phyloP scores from a whole-genome alignment of 2,329 filamentous ascomycete genomes.

The Diaporthe sp. region DNA sequence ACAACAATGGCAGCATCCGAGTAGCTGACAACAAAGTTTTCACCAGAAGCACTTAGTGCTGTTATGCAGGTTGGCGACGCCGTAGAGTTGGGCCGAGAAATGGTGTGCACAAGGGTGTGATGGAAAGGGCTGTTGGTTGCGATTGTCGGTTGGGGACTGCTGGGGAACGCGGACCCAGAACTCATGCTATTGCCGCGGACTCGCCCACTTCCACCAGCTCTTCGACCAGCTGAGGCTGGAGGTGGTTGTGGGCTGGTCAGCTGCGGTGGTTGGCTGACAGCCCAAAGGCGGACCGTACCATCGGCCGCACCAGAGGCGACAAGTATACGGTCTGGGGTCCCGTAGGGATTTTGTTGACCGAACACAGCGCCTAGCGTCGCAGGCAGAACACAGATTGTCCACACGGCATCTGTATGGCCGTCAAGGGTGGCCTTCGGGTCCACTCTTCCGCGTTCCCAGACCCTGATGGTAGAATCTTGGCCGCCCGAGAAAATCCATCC shows the following conservation, averaged over 20 bases:
- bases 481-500: conserved; percentile 99
- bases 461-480: conserved; percentile 90
- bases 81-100: conserved; percentile 75
- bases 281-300: conserved; percentile 93
- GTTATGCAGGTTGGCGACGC: conserved; percentile 92
- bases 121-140: conserved; percentile 89
- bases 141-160: conserved; percentile 88
- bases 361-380: conserved; percentile 85
- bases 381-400: conserved; percentile 93
- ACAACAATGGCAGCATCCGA: conserved; percentile 90
- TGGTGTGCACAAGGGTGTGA: conserved; percentile 89
- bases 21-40: conserved; percentile 94
- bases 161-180: conserved; percentile 92
- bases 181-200: conserved; percentile 93
- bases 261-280: conserved; percentile 91
- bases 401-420: conserved; percentile 95
- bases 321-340: conserved; percentile 86
- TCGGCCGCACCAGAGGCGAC: conserved; percentile 94
- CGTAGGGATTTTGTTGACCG: conserved; percentile 80
- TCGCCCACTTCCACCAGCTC: conserved; percentile 73
- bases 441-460: conserved; percentile 95
- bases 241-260: conserved; percentile 82
- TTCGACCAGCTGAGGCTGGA: conserved; percentile 67
- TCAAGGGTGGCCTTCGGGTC: conserved; percentile 96
- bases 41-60: conserved; percentile 84